These are phyloP conservation scores for Lithohypha guttulata DNA, from an alignment of 2,329 filamentous ascomycete species.

Conservation along the genomic window DNA sequence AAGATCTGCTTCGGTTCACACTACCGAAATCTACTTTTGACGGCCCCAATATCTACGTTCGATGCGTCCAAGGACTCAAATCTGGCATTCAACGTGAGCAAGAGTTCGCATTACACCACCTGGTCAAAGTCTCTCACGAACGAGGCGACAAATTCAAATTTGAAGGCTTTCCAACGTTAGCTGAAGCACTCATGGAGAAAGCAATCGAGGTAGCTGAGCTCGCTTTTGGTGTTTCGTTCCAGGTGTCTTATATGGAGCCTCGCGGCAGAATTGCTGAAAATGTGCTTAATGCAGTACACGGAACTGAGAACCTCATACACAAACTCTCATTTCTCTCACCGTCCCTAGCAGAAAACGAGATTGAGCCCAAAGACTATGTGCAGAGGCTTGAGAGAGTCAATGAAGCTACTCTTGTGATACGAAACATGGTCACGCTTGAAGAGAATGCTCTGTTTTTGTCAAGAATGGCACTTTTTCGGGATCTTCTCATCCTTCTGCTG, in stretches of 20 bases:
- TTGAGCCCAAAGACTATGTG: slow-evolving; percentile 42
- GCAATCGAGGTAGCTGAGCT: slow-evolving; percentile 65
- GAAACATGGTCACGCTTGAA: slow-evolving; percentile 90
- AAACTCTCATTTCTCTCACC: slow-evolving; percentile 56
- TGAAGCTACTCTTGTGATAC: slow-evolving; percentile 75
- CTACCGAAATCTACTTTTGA: slow-evolving; percentile 44
- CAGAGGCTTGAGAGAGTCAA: slow-evolving; percentile 66
- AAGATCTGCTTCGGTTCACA: slow-evolving; percentile 14
- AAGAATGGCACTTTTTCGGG: slow-evolving; percentile 62
- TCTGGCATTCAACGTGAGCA: slow-evolving; percentile 72
- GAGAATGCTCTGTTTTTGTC: slow-evolving; percentile 80
- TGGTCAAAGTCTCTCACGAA: slow-evolving; percentile 92
- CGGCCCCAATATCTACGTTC: slow-evolving; percentile 82
- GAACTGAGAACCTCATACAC: slow-evolving; percentile 61
- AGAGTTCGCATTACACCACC: slow-evolving; percentile 82
- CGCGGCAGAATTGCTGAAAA: slow-evolving; percentile 43
- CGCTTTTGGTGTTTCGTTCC: slow-evolving; percentile 76
- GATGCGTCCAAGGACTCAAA: slow-evolving; percentile 72
- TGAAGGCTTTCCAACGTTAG: slow-evolving; percentile 77
- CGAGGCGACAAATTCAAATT: slow-evolving; percentile 93
- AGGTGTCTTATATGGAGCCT: slow-evolving; percentile 58
- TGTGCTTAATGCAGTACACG: slow-evolving; percentile 53
- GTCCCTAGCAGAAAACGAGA: slow-evolving; percentile 46
- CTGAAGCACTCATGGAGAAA: slow-evolving; percentile 79
- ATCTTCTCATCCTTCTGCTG: slow-evolving; percentile 72